Conservation (phyloP, 2,329 filamentous ascomycete genomes). For the Epichloe gansuensis region DNA sequence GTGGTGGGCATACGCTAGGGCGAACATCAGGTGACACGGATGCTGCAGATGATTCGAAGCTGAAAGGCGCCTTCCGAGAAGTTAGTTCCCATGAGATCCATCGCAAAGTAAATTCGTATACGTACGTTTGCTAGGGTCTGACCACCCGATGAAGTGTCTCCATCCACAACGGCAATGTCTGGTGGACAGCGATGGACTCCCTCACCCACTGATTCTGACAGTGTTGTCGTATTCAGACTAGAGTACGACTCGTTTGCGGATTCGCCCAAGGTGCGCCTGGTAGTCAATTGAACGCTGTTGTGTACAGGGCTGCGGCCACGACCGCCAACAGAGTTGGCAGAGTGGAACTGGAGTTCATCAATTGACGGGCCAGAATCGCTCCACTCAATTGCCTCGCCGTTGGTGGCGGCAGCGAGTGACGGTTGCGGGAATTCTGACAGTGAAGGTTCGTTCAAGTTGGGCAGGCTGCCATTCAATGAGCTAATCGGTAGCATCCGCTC, state of each 20-base stretch:
- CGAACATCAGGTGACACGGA: constrained; percentile 6
- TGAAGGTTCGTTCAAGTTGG: constrained; percentile 5
- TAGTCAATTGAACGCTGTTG: not conserved
- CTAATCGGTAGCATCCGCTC: constrained; percentile 26
- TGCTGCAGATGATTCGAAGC: constrained; percentile 4
- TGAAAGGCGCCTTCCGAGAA: constrained; percentile 10
- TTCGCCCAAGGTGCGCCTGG: not conserved
- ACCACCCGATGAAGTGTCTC: not conserved
- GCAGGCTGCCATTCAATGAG: constrained; percentile 5
- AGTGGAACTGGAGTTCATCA: not conserved
- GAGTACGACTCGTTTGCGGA: not conserved
- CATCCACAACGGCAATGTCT: not conserved
- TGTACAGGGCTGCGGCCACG: not conserved
- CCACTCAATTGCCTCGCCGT: not conserved
- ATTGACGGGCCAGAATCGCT: not conserved
- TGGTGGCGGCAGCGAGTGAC: not conserved
- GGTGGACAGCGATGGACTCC: not conserved
- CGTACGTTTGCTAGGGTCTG: constrained; percentile 9
- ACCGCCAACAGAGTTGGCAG: not conserved
- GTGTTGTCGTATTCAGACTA: not conserved
- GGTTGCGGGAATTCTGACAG: constrained; percentile 3
- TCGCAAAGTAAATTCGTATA: not conserved
- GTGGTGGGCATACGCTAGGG: constrained; percentile 8
- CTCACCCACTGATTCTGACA: not conserved
- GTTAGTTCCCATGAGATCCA: constrained; percentile 8